phyloP scores from a whole-genome alignment of 176 grass and related monocot genomes.

The Carex pumila region DNA sequence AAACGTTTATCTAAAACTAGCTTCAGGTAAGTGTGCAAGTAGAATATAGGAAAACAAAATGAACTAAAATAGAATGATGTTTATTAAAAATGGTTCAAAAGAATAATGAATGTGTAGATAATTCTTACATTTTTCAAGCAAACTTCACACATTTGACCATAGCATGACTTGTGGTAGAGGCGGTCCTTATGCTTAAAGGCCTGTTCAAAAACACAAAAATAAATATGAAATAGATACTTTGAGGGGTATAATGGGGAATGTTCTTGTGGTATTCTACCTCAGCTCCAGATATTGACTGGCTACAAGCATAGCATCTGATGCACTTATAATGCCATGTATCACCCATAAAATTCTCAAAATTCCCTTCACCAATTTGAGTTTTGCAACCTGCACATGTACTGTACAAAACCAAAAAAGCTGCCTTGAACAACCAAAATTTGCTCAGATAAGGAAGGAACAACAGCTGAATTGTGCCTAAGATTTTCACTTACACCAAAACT shows the following conservation, averaged over 20 bases:
- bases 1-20: background rate
- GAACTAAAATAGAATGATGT: conserved; percentile 4
- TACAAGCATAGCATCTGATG: conserved; percentile 82
- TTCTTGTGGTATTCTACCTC: conserved; percentile 32
- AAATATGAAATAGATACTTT: background rate
- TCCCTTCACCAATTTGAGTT: conserved; percentile 52
- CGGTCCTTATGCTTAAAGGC: conserved; percentile 53
- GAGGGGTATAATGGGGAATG: background rate
- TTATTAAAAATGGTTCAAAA: background rate
- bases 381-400: conserved; percentile 75
- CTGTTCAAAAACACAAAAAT: conserved; percentile 31
- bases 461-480: background rate
- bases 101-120: background rate
- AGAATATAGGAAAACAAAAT: background rate
- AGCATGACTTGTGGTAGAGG: conserved; percentile 77
- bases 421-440: background rate
- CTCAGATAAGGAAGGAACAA: background rate
- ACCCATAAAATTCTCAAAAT: conserved; percentile 73
- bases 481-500: background rate
- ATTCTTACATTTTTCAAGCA: conserved; percentile 64
- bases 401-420: background rate
- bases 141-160: conserved; percentile 76
- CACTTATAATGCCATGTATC: conserved; percentile 80
- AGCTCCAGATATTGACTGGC: conserved; percentile 53
- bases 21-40: background rate